Evolutionary conservation across 768 basidiomycete genomes (phyloP), one percentile per base, ranked within the genome.

Genomic region (Jaapia argillacea): DNA sequence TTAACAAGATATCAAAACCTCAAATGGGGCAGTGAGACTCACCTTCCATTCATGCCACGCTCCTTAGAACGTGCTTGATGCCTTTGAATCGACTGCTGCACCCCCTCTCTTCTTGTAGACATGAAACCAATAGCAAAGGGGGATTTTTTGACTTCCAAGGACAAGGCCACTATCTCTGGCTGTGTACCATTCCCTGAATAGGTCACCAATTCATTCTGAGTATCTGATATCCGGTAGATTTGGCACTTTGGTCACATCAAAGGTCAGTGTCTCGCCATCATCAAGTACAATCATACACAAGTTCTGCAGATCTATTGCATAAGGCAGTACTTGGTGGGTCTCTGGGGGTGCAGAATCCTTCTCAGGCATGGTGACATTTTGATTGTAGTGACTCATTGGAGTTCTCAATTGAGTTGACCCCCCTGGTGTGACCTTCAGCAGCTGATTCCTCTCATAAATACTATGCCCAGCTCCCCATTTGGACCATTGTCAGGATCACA

Each of bases 1-100:
- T 10, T 33, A 33, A 10, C 28, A 16, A 10, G 10, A 33, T 10
- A 7, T n/a, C 16, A n/a, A 5, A 14, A 25, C 7, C 12, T 5
- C n/a, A 7, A 24, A 7, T 23, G 23, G 6, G 22, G 24, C 24
- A n/a, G 24, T 25, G 16, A 12, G 14, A 27, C 38, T 16, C 24
- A 47, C 50, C 45, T 51, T 51, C 50, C 50, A 51, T 4, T 51
- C 16, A 33, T 49, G 2, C 49, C 46, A 55, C 23, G 50, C 41
- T 1, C 5, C 45, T 5, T 44, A 43, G n/a, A 54, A 24, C 3
- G 28, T 41, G 1, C 48, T 44, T 52, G 53, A 55, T 3, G 44
- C 42, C 2, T 36, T 7, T 7, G 16, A 10, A 16, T 33, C 28
- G 16, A 16, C 6, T 25, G 46, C 44, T 20, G 16, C 24, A 0